A percentile compares a stretch with the other conserved stretches of the same genome.
Conservation (phyloP, 176 grass and related monocot species). For the Lolium rigidum region DNA sequence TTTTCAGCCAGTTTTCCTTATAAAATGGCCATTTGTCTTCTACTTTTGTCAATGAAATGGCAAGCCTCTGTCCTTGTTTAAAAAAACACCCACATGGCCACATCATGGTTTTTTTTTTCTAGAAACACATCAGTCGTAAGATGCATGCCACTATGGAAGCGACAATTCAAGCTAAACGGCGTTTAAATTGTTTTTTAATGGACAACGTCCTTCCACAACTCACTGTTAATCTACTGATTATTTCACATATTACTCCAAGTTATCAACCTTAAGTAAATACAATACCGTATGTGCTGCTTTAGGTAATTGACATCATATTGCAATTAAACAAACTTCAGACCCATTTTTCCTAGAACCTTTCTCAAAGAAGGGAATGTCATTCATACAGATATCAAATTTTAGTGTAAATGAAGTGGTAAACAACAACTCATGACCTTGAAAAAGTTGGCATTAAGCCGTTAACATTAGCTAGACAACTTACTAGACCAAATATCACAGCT, state of each 20-base stretch:
- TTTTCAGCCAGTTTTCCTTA: no score
- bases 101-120: no score
- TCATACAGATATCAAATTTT: not conserved
- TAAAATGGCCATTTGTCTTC: no score
- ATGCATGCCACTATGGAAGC: not conserved
- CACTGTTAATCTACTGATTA: not conserved
- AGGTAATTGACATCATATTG: not conserved
- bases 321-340: not conserved
- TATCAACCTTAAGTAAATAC: not conserved
- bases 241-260: not conserved
- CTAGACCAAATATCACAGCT: no score
- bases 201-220: not conserved
- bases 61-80: no score
- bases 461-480: no score
- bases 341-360: constrained; percentile 5
- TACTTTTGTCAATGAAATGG: no score
- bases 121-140: not conserved
- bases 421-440: not conserved
- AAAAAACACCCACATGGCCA: no score
- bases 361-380: not conserved
- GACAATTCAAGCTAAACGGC: not conserved
- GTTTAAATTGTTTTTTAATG: not conserved
- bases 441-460: not conserved
- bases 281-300: not conserved
- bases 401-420: not conserved